Conservation (phyloP, 768 basidiomycete species). For the Agrocybe praecox region DNA sequence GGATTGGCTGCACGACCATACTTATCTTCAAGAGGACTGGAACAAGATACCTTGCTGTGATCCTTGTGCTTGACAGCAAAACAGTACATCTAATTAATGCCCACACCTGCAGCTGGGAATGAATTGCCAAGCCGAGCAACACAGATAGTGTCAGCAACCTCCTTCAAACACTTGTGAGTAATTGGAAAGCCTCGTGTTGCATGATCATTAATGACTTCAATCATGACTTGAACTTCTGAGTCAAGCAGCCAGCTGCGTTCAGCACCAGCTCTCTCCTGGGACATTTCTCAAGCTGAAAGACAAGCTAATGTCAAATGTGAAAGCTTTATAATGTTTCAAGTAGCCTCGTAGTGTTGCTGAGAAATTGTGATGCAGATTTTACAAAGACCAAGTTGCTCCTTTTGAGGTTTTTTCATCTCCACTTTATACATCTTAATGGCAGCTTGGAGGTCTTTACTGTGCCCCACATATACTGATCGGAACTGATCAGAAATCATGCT, state of each 20-base stretch:
- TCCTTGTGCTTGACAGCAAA: conserved; percentile 31
- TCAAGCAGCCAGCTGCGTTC: conserved; percentile 5
- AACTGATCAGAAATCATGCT: no score
- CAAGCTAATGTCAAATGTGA: conserved; percentile 13
- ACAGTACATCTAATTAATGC: conserved; percentile 35
- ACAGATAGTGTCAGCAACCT: conserved; percentile 33
- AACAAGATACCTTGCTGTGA: conserved; percentile 28
- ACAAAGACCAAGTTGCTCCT: neutral
- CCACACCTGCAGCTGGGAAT: conserved; percentile 33
- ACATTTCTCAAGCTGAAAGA: conserved; percentile 6
- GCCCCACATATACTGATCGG: no score
- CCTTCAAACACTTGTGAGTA: conserved; percentile 30
- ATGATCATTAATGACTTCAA: conserved; percentile 26
- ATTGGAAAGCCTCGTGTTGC: conserved; percentile 36
- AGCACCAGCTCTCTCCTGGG: conserved; percentile 1
- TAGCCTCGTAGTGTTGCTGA: conserved; percentile 6
- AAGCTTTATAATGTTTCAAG: conserved; percentile 11
- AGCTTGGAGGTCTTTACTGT: no score
- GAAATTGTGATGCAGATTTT: neutral
- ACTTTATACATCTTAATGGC: neutral
- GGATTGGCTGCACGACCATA: conserved; percentile 39
- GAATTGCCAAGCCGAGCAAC: conserved; percentile 24
- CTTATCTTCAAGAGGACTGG: conserved; percentile 32
- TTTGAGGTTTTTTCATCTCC: neutral
- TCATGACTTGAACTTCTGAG: conserved; percentile 30